Evolutionary conservation across 805 yeast genomes (phyloP), one percentile per base, ranked within the genome.

Genomic region (Metschnikowia lunata): DNA sequence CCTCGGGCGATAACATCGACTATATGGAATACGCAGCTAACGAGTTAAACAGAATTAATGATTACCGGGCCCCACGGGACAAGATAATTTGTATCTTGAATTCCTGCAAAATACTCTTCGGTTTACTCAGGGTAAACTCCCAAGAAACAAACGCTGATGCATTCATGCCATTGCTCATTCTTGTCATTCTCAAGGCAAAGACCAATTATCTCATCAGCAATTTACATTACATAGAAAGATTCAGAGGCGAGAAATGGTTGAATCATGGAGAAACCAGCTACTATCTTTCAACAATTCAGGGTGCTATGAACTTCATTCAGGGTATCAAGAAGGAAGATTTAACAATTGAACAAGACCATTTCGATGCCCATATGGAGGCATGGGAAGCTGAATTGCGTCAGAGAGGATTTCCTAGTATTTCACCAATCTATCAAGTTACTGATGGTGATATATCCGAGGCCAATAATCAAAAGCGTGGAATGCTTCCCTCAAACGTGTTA

Each of bases 41-140:
- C 10, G 98, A 93, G 63, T 71, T 93, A 39, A 70, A 73, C 50
- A 88, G 88, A 55, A 82, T 93, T 57, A 85, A 85, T 62, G 74
- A 79, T 42, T 95, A 85, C 61, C 78, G 95, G 54, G 91, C 98
- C 0, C 99, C 99, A 12, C 72, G 99, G 42, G 99, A 95, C 60
- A 93, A 93, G 59, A 80, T 88, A 50, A 88, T 93, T 32, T 93
- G 98, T 61, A 74, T 93, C 3, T 72, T 93, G 49, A 95, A 93
- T 64, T 82, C 93, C 42, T 91, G 97, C 59, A 91, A 91, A 63
- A 90, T 93, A 15, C 83, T 95, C 6, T 90, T 89, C 70, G 95
- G 96, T 9, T 73, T 88, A 45, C 76, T 95, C 37, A 81, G 89
- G 49, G 86, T 82, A 48, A 74, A 80, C 42, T 85, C 81, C 46